Conservation (phyloP, 1,284 basidiomycete species). For the Chalciporus sp. region DNA sequence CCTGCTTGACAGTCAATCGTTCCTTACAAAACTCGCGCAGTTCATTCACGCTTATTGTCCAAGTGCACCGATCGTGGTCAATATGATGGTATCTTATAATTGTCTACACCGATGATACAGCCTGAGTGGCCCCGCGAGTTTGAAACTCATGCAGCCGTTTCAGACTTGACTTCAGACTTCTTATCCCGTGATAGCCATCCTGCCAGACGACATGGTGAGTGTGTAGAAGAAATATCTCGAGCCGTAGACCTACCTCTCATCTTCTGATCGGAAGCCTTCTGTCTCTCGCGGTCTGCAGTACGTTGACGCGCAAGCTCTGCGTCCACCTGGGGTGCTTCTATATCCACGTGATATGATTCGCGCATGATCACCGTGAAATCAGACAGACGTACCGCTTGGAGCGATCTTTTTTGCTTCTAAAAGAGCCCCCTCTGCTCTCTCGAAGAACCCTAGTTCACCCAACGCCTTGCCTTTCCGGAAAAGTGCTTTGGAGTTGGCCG, state of each 20-base stretch:
- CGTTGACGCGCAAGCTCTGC: constrained; percentile 63
- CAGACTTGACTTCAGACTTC: constrained; percentile 19
- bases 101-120: constrained; percentile 5
- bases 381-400: constrained; percentile 48
- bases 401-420: constrained; percentile 64
- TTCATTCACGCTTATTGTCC: neutral
- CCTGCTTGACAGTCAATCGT: too few species aligned
- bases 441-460: constrained; percentile 72
- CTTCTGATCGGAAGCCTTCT: constrained; percentile 66
- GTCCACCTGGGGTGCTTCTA: constrained; percentile 61
- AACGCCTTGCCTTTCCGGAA: constrained; percentile 81
- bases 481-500: constrained; percentile 72
- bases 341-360: neutral
- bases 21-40: neutral
- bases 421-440: constrained; percentile 67
- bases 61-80: constrained; percentile 6
- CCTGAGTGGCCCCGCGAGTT: neutral
- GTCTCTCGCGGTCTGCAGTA: constrained; percentile 62
- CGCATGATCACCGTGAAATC: neutral
- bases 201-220: constrained; percentile 14
- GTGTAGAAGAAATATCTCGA: neutral
- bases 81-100: constrained; percentile 20
- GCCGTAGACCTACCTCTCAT: constrained; percentile 58
- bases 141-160: constrained; percentile 8
- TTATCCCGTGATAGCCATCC: constrained; percentile 45